phyloP scores from a whole-genome alignment of 345 rosid species.

The Abelmoschus esculentus region DNA sequence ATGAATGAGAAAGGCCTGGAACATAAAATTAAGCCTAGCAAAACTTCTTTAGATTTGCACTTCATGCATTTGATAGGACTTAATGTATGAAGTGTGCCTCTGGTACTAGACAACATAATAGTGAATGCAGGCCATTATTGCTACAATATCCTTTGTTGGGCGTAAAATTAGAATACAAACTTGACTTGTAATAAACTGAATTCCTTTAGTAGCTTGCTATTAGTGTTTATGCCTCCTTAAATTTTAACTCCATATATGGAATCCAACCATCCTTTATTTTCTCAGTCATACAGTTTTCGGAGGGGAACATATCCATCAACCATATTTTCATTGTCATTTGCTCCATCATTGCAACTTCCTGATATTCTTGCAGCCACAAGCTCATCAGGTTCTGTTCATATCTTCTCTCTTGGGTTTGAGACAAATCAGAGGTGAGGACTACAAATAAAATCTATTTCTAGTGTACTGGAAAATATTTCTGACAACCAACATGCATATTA shows the following conservation, averaged over 20 bases:
- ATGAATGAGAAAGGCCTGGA: neutral
- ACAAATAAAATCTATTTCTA: neutral
- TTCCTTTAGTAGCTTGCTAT: neutral
- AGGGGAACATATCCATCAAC: slow-evolving; percentile 85
- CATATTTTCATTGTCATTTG: slow-evolving; percentile 83
- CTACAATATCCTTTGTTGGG: too few relatives aligned
- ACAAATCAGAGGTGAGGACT: slow-evolving; percentile 55
- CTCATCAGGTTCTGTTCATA: slow-evolving; percentile 82
- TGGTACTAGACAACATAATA: neutral
- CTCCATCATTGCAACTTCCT: slow-evolving; percentile 61
- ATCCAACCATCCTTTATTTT: slow-evolving; percentile 17
- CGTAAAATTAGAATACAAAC: neutral
- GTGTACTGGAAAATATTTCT: neutral
- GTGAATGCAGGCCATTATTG: neutral
- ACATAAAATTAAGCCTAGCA: neutral
- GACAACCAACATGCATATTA: neutral
- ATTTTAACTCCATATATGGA: slow-evolving; percentile 4
- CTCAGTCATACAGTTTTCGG: slow-evolving; percentile 73
- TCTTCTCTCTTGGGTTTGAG: slow-evolving; percentile 55
- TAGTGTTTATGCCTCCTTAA: neutral
- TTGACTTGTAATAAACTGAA: neutral
- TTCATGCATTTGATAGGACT: slow-evolving; percentile 7
- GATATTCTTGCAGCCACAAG: slow-evolving; percentile 78
- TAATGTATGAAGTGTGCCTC: neutral
- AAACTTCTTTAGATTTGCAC: slow-evolving; percentile 17